Evolutionary conservation across 495 filamentous ascomycete species (phyloP).

Genomic region (Letharia lupina): DNA sequence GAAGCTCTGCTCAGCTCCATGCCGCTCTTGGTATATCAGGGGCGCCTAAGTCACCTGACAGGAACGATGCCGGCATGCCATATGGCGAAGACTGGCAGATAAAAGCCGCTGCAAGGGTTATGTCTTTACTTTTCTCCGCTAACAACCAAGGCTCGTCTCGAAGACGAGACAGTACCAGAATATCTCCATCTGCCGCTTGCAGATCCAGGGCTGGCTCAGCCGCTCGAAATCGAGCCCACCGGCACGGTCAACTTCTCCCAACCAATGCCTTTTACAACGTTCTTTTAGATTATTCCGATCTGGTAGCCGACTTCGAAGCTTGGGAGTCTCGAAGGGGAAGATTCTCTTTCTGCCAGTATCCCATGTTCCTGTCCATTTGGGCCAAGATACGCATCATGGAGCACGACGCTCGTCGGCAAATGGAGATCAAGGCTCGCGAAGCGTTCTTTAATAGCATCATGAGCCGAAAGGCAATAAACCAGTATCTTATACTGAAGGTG

Average conservation of each 20-base stretch:
- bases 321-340: constrained; percentile 72
- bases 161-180: constrained; percentile 4
- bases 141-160: constrained; percentile 49
- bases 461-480: constrained; percentile 61
- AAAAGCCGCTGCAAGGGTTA: constrained; percentile 68
- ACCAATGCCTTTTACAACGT: constrained; percentile 85
- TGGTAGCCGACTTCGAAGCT: constrained; percentile 78
- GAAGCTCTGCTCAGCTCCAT: constrained; percentile 62
- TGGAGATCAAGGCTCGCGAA: constrained; percentile 82
- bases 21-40: constrained; percentile 57
- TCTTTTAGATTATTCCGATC: constrained; percentile 73
- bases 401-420: constrained; percentile 82
- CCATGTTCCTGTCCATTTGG: constrained; percentile 88
- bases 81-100: constrained; percentile 93
- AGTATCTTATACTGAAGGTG: constrained; percentile 72
- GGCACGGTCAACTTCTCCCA: constrained; percentile 57
- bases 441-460: constrained; percentile 88
- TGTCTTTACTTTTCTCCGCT: constrained; percentile 75
- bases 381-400: constrained; percentile 91
- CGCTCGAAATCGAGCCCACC: constrained; percentile 36
- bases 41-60: constrained; percentile 32
- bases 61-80: constrained; percentile 40
- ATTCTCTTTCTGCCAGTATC: constrained; percentile 91
- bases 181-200: constrained; percentile 17
- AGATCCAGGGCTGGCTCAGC: constrained; percentile 28